phyloP scores from a whole-genome alignment of 352 stramenopile species.

The Phytophthora pisi region DNA sequence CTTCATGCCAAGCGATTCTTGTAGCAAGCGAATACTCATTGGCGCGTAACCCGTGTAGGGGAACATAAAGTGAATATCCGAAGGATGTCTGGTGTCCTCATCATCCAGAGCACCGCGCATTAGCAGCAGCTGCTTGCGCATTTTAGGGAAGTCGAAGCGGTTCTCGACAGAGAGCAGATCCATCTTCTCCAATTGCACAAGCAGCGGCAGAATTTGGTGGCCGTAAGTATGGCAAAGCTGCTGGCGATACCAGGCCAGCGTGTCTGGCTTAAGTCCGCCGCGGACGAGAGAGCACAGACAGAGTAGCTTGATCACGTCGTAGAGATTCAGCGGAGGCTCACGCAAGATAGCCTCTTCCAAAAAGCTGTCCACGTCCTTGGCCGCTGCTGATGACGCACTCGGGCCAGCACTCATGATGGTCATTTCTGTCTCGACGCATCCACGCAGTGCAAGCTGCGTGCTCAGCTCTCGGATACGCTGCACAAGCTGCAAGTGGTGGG shows the following conservation, averaged over 20 bases:
- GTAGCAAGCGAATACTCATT: conserved; percentile 81
- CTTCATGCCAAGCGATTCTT: conserved; percentile 76
- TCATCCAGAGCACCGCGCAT: conserved; percentile 55
- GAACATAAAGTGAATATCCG: conserved; percentile 89
- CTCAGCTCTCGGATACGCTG: conserved; percentile 67
- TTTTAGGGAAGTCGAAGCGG: conserved; percentile 68
- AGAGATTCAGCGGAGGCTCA: conserved; percentile 68
- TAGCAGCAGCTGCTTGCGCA: conserved; percentile 46
- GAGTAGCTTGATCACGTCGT: conserved; percentile 78
- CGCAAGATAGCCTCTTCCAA: conserved; percentile 74
- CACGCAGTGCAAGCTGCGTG: conserved; percentile 57
- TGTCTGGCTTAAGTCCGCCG: conserved; percentile 63
- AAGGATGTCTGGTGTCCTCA: conserved; percentile 50
- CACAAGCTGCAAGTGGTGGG: conserved; percentile 70
- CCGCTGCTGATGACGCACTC: conserved; percentile 39
- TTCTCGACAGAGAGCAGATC: conserved; percentile 65
- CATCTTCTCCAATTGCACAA: conserved; percentile 78
- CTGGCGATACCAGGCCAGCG: conserved; percentile 66
- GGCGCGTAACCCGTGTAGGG: conserved; percentile 85
- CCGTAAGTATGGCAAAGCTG: conserved; percentile 88
- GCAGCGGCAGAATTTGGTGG: conserved; percentile 64
- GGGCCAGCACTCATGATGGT: conserved; percentile 73
- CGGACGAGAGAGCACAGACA: conserved; percentile 78
- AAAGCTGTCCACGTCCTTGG: conserved; percentile 70
- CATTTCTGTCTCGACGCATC: conserved; percentile 83